Conservation (phyloP, 2,329 filamentous ascomycete species). For the Fusarium sp. region DNA sequence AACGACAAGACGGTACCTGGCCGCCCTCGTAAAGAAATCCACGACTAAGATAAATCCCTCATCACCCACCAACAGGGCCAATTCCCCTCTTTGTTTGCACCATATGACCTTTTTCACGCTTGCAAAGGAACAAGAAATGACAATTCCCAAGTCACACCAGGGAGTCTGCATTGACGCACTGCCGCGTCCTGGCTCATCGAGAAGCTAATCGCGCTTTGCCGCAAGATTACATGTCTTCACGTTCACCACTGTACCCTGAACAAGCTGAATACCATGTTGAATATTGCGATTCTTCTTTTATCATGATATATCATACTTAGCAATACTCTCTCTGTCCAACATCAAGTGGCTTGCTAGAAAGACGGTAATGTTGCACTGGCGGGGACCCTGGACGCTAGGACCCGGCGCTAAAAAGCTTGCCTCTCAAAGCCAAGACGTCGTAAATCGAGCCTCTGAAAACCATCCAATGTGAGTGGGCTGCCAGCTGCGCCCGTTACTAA, state of each 20-base stretch:
- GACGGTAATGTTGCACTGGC: neutral
- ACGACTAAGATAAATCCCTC: neutral
- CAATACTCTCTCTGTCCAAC: accelerated
- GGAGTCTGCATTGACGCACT: neutral
- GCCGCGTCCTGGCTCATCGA: neutral
- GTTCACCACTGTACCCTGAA: accelerated
- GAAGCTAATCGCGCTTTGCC: neutral
- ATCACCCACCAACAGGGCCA: neutral
- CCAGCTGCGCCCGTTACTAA: neutral
- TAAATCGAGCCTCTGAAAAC: neutral
- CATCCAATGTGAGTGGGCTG: neutral
- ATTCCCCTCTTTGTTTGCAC: neutral
- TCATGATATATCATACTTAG: neutral
- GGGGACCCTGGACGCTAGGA: neutral
- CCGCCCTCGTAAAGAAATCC: neutral
- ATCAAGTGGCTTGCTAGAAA: neutral
- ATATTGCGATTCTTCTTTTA: neutral
- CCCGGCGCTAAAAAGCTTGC: conserved; percentile 3
- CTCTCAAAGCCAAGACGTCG: neutral
- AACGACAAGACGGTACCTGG: neutral
- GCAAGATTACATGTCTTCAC: accelerated
- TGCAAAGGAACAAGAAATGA: neutral
- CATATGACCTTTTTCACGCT: neutral
- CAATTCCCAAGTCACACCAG: accelerated
- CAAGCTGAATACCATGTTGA: neutral